These are phyloP conservation scores for Lactarius sp. DNA, from an alignment of 768 basidiomycete species.

Conservation along the genomic window DNA sequence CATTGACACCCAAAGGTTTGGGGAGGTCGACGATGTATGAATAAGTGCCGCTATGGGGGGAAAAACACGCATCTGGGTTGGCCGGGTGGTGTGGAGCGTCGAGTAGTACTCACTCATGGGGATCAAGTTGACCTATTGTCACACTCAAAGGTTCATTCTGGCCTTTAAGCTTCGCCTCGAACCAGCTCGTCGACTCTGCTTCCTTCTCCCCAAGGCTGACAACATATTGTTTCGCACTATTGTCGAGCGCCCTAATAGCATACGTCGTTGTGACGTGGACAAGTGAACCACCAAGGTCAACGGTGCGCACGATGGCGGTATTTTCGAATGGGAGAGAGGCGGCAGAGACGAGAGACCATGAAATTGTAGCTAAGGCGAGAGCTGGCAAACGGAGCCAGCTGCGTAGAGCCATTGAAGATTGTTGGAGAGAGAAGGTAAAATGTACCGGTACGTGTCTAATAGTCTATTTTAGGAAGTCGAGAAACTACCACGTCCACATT, in stretches of 20 bases:
- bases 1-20: constrained; percentile 50
- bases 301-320: constrained; percentile 79
- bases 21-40: constrained; percentile 63
- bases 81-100: background rate
- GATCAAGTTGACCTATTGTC: constrained; percentile 44
- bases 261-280: constrained; percentile 89
- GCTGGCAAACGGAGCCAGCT: constrained; percentile 44
- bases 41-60: constrained; percentile 37
- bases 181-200: constrained; percentile 62
- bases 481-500: constrained; percentile 71
- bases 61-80: background rate
- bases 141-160: constrained; percentile 48
- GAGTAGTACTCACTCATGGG: constrained; percentile 45
- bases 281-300: constrained; percentile 86
- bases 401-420: constrained; percentile 36
- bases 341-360: constrained; percentile 38
- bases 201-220: constrained; percentile 62
- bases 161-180: constrained; percentile 80
- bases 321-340: constrained; percentile 70
- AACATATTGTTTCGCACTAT: constrained; percentile 58
- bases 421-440: background rate
- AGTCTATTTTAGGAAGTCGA: constrained; percentile 15
- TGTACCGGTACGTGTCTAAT: background rate
- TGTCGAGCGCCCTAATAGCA: constrained; percentile 67
- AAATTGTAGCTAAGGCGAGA: constrained; percentile 40